Evolutionary conservation across 768 basidiomycete genomes (phyloP).

Genomic region (Termitomyces sp.): DNA sequence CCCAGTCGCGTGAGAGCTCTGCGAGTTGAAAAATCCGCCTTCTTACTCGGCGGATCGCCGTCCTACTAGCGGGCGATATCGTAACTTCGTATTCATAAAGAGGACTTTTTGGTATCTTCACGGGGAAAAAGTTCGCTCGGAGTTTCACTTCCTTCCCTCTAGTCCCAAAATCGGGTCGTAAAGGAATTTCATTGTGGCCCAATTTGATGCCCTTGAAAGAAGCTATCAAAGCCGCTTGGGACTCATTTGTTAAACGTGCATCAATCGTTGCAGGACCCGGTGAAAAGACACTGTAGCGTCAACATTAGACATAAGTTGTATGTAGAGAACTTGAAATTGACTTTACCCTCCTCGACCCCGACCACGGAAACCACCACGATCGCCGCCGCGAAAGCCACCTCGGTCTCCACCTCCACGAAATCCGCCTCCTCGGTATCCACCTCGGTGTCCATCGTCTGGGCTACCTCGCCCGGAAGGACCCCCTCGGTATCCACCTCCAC

Average conservation of each 20-base stretch:
- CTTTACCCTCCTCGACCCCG: conserved; percentile 26
- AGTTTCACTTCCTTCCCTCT: conserved; percentile 42
- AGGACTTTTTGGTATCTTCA: conserved; percentile 41
- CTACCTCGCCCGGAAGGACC: conserved; percentile 22
- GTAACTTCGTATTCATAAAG: conserved; percentile 60
- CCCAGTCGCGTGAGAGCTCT: conserved; percentile 46
- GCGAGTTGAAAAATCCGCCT: conserved; percentile 60
- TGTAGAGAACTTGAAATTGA: not conserved
- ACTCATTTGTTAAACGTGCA: conserved; percentile 32
- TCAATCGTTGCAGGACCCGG: conserved; percentile 35
- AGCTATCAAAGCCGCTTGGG: conserved; percentile 35
- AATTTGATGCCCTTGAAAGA: conserved; percentile 27
- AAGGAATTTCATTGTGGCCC: conserved; percentile 39
- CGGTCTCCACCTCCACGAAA: too few relatives aligned
- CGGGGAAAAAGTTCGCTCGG: conserved; percentile 65
- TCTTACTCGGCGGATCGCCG: conserved; percentile 46
- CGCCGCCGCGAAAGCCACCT: not conserved
- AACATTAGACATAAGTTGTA: not conserved
- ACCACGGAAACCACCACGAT: conserved; percentile 1
- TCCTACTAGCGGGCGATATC: conserved; percentile 45
- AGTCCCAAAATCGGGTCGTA: conserved; percentile 55
- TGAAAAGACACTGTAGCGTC: conserved; percentile 32
- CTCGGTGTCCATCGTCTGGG: conserved; percentile 13
- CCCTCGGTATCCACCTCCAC: not conserved
- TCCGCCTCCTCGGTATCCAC: conserved; percentile 15